phyloP scores from a whole-genome alignment of 352 stramenopile species.

The Globisporangium uncinulatum region DNA sequence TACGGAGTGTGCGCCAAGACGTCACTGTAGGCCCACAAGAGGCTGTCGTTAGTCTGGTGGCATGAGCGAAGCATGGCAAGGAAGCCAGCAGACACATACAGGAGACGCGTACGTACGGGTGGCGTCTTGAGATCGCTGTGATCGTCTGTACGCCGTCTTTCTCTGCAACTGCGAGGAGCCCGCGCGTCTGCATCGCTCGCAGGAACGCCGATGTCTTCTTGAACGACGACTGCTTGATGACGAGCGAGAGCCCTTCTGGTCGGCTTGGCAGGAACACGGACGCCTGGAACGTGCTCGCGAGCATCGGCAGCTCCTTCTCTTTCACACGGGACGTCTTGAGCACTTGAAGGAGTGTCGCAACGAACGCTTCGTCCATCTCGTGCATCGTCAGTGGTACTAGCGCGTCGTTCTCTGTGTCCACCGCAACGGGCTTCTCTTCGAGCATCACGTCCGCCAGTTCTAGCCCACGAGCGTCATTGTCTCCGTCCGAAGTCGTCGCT shows the following conservation, averaged over 20 bases:
- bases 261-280: conserved; percentile 60
- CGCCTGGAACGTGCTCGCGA: conserved; percentile 72
- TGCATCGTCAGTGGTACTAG: conserved; percentile 28
- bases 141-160: conserved; percentile 81
- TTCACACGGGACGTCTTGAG: conserved; percentile 46
- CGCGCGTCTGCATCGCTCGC: conserved; percentile 49
- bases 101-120: conserved; percentile 46
- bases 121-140: conserved; percentile 47
- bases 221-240: conserved; percentile 75
- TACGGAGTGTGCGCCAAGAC: conserved; percentile 50
- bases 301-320: conserved; percentile 74
- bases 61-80: too few relatives aligned
- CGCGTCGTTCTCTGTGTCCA: conserved; percentile 14
- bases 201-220: conserved; percentile 81
- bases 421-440: conserved; percentile 26
- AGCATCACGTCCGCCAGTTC: conserved; percentile 22
- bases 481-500: conserved; percentile 3
- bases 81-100: not conserved
- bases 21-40: conserved; percentile 24
- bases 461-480: conserved; percentile 2
- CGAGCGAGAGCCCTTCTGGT: conserved; percentile 43
- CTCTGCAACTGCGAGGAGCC: conserved; percentile 49
- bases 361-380: conserved; percentile 73
- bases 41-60: not conserved
- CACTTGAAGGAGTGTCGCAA: conserved; percentile 58